A percentile compares a stretch with the other conserved stretches of the same genome.
These are phyloP conservation scores for Amorphotheca resinae DNA, from an alignment of 495 filamentous ascomycete genomes.

Conservation along the genomic window DNA sequence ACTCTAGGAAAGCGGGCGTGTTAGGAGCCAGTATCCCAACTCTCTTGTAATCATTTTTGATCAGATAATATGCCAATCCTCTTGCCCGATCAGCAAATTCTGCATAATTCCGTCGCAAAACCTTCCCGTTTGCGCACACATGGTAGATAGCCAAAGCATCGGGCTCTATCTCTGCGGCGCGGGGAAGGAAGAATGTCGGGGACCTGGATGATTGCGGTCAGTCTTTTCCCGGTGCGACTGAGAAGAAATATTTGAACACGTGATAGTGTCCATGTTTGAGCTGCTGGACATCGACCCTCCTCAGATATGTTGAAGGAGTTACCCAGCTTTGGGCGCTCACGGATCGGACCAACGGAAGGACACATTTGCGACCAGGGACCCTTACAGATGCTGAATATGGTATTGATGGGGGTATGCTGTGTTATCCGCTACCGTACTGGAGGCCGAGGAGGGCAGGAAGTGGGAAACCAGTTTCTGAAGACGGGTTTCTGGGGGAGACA, in stretches of 20 bases:
- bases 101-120: constrained; percentile 59
- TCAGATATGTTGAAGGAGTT: too few species aligned
- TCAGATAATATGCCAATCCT: constrained; percentile 78
- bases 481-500: constrained; percentile 36
- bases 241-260: too few species aligned
- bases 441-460: constrained; percentile 34
- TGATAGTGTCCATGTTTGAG: too few species aligned
- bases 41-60: constrained; percentile 53
- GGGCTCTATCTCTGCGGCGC: constrained; percentile 84
- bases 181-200: constrained; percentile 78
- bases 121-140: constrained; percentile 61
- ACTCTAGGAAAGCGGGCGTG: constrained; percentile 85
- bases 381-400: constrained; percentile 57
- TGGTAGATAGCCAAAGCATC: constrained; percentile 82
- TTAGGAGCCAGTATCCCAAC: constrained; percentile 79
- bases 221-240: too few species aligned
- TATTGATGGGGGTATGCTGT: constrained; percentile 13
- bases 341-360: background rate
- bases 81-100: constrained; percentile 74
- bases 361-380: background rate
- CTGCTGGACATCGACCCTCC: too few species aligned
- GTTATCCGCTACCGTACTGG: constrained; percentile 14
- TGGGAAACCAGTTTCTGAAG: constrained; percentile 48
- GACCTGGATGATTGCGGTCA: too few species aligned
- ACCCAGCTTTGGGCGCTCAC: too few species aligned